A percentile compares a stretch with the other conserved stretches of the same genome.
Evolutionary conservation across 495 filamentous ascomycete species (phyloP).

Genomic region (Penicillium psychrofluorescens): DNA sequence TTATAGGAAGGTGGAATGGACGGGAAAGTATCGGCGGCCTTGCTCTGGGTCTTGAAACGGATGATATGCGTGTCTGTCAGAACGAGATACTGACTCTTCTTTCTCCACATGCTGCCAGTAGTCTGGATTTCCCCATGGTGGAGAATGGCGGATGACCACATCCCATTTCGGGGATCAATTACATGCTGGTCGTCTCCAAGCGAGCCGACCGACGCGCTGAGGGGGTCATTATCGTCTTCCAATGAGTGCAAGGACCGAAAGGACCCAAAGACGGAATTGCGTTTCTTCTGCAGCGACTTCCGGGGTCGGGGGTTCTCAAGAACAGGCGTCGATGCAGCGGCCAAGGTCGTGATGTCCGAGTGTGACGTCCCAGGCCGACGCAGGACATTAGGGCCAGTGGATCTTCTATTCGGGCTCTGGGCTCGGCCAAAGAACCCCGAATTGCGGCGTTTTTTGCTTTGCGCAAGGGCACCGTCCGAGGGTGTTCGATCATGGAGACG

Average conservation of each 20-base stretch:
- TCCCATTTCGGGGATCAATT: constrained; percentile 23
- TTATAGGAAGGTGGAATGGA: constrained; percentile 39
- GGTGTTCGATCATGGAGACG: constrained; percentile 28
- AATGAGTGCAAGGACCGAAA: constrained; percentile 43
- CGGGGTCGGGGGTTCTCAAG: constrained; percentile 26
- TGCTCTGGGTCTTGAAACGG: constrained; percentile 68
- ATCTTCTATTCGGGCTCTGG: constrained; percentile 13
- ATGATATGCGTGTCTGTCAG: constrained; percentile 78
- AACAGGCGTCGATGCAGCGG: constrained; percentile 14
- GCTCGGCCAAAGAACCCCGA: constrained; percentile 37
- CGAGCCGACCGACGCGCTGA: constrained; percentile 27
- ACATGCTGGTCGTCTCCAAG: constrained; percentile 24
- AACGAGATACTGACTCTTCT: constrained; percentile 86
- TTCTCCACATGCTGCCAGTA: constrained; percentile 70
- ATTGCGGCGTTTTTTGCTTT: constrained; percentile 38
- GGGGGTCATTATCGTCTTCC: constrained; percentile 39
- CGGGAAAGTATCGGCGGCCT: constrained; percentile 60
- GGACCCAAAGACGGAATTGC: constrained; percentile 51
- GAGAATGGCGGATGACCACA: constrained; percentile 42
- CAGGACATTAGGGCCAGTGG: constrained; percentile 13
- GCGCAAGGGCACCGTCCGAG: constrained; percentile 26
- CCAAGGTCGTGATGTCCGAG: constrained; percentile 17
- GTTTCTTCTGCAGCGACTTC: constrained; percentile 42
- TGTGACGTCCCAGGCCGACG: constrained; percentile 26
- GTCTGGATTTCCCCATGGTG: constrained; percentile 75